These are phyloP conservation scores for Porodaedalea pini DNA, from an alignment of 1,284 basidiomycete species.

Conservation along the genomic window DNA sequence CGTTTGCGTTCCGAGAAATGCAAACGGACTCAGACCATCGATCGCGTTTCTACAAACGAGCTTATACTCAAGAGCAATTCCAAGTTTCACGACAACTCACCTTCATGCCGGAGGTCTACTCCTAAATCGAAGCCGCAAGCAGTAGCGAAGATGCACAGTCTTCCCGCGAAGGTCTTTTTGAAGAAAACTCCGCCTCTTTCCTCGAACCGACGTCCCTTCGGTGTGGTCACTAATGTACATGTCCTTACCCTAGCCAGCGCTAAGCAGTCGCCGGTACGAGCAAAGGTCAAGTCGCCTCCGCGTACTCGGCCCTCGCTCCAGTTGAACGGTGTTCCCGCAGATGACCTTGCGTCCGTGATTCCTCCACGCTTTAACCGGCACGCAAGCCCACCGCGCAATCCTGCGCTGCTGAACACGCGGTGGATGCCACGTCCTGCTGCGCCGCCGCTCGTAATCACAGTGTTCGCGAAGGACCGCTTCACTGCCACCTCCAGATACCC, in stretches of 20 bases:
- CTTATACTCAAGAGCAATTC: too few relatives aligned
- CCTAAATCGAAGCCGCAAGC: too few relatives aligned
- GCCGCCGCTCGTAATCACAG: conserved; percentile 8
- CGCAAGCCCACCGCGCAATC: conserved; percentile 6
- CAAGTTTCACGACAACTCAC: too few relatives aligned
- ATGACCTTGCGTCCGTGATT: neutral
- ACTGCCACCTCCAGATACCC: neutral
- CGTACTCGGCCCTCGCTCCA: neutral
- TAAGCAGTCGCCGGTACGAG: neutral
- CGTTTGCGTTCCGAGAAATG: too few relatives aligned
- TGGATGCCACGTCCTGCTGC: conserved; percentile 11
- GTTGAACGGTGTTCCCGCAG: conserved; percentile 7
- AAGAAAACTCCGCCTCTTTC: neutral
- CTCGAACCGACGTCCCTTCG: neutral
- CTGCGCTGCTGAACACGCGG: conserved; percentile 7
- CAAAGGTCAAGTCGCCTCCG: neutral
- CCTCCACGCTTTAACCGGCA: neutral
- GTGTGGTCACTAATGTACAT: too few relatives aligned
- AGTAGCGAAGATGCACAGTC: too few relatives aligned
- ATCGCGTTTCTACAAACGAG: too few relatives aligned
- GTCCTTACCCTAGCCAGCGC: neutral
- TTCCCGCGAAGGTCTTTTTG: too few relatives aligned
- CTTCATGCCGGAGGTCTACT: too few relatives aligned
- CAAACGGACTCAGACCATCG: too few relatives aligned
- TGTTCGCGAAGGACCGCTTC: conserved; percentile 5